Base-by-base conservation (phyloP, 225 moss, liverwort and hornwort species). In the Ulota crispa region DNA sequence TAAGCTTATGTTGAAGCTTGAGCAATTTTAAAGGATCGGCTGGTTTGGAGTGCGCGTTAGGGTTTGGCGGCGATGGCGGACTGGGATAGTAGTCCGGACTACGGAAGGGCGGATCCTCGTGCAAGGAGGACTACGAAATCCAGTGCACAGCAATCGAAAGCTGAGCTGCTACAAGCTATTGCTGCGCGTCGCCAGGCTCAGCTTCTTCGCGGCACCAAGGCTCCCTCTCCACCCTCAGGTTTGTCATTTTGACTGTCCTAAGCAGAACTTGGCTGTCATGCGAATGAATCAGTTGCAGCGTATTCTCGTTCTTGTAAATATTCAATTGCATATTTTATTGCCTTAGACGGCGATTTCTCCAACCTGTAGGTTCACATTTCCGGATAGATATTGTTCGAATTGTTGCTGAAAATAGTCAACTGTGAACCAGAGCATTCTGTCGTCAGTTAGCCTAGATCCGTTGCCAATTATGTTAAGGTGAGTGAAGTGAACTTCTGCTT, bases 161-260 rank as follows among this genome's bases (percentile, higher is more conserved):
- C 89, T 12, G 85, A 89, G 61, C 71, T 91, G 28, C 75, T 91
- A 23, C 83, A 85, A 83, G 85, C 91, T 19, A 91, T 91, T 36
- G 89, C 89, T 8, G 91, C 89, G 7, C 87, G 87, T 72, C 91
- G 91, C 41, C 83, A 87, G 81, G 87, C 89, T 45, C 85, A 91
- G 67, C 83, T 79, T 12, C 78, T 79, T 31, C 86, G 89, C 42
- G 75, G 61, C 55, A 9, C 43, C 16, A 87, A 77, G 37, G 80
- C 83, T 41, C 69, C 67, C 30, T 79, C 83, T 57, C 60, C 77
- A 1, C 62, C 78, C 11, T 31, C 79, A 85, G 91, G 91, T 87
- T 67, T 18, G 82, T 82, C 18, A 47, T 36, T 34, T 34, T 77
- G 13, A 36, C 26, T 78, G 27, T 64, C 39, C 9, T 37, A 27